A percentile compares a stretch with the other conserved stretches of the same genome.
Conservation (phyloP, 805 yeast genomes). For the Candida succiphila region DNA sequence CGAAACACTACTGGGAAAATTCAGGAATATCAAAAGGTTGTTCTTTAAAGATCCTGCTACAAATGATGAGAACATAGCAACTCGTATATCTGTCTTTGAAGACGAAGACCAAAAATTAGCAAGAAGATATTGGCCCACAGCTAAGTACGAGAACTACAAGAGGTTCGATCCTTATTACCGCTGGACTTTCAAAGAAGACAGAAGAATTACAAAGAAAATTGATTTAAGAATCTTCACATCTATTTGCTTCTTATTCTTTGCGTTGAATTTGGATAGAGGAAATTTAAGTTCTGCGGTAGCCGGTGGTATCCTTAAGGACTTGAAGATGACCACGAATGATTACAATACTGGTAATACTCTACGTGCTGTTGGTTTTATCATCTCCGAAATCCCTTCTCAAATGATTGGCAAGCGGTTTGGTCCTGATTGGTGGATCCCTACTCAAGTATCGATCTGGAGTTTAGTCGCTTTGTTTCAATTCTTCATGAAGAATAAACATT, state of each 20-base stretch:
- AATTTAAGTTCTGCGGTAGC: slow-evolving; percentile 46
- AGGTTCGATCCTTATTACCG: slow-evolving; percentile 8
- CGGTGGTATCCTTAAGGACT: slow-evolving; percentile 39
- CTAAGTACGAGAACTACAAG: slow-evolving; percentile 6
- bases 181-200: slow-evolving; percentile 9
- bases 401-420: too few species aligned
- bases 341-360: slow-evolving; percentile 41
- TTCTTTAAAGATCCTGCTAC: too few species aligned
- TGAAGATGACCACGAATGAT: slow-evolving; percentile 39
- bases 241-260: slow-evolving; percentile 34
- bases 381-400: slow-evolving; percentile 52
- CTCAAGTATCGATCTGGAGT: slow-evolving; percentile 43
- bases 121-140: slow-evolving; percentile 5
- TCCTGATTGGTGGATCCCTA: too few species aligned
- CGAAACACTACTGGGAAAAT: too few species aligned
- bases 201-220: slow-evolving; percentile 8
- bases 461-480: slow-evolving; percentile 33
- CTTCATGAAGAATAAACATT: too few species aligned
- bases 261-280: slow-evolving; percentile 45
- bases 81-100: slow-evolving; percentile 7
- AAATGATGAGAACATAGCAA: too few species aligned
- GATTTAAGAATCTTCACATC: slow-evolving; percentile 6
- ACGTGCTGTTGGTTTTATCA: slow-evolving; percentile 35
- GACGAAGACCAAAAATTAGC: slow-evolving; percentile 8
- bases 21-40: too few species aligned